Base-by-base conservation (phyloP, 1,284 basidiomycete species). In the Puccinia novopanici region DNA sequence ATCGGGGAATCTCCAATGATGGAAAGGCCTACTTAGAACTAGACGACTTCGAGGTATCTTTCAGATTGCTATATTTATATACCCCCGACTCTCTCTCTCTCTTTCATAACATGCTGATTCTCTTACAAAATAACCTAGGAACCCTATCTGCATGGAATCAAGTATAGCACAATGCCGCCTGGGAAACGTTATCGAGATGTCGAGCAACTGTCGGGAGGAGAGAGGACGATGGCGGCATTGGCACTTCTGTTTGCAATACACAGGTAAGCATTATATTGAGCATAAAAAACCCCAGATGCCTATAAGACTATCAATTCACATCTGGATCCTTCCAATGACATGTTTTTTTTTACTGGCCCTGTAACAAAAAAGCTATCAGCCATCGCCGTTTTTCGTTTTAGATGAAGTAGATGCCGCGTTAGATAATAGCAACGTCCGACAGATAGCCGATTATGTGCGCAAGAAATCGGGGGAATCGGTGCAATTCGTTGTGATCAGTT, bases 121-220 rank as follows among this genome's bases (percentile, higher is more conserved):
- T 4, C 54, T 59, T 59, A 10, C 27, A 17, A 24, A 27, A 12
- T n/a, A 19, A 9, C 81, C 27, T 82, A 97, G 92, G 97, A 99
- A 88, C 97, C 97, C 0, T 99, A 99, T 84, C 89, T 90, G 34
- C 92, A 91, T 40, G 97, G 96, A 80, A 93, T 99, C 87, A 97
- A 96, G 86, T 99, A 98, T 85, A 95, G 98, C 85, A 95, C 95
- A 0, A 99, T 99, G 93, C 96, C 96, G 0, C 95, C 95, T 0
- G 96, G 98, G 91, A 99, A 99, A 86, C 92, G 95, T 8, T 99
- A 99, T 89, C 90, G 95, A 82, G 97, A 99, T 86, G 99, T 99
- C 93, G 95, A 98, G 82, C 95, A 98, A 85, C 88, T 99, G 6
- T 98, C 95, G 0, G 97, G 96, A 75, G 97, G 97, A 34, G 97